phyloP scores from a whole-genome alignment of 169 alveolate species.

The Theileria orientalis region DNA sequence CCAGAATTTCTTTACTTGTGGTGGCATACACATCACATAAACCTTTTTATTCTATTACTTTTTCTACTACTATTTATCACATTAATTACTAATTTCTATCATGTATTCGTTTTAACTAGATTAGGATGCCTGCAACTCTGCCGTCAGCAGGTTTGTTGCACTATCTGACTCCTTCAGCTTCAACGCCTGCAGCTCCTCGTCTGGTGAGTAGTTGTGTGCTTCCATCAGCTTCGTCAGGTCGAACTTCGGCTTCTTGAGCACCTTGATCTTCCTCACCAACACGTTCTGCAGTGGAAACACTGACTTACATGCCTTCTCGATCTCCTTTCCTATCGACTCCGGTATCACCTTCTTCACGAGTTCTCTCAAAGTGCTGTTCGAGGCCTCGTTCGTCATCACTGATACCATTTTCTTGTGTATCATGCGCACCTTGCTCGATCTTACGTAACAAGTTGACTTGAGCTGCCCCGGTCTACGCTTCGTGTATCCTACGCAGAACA shows the following conservation, averaged over 20 bases:
- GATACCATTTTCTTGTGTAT: slow-evolving; percentile 96
- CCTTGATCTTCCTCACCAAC: slow-evolving; percentile 94
- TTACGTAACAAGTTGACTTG: slow-evolving; percentile 96
- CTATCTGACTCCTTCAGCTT: slow-evolving; percentile 56
- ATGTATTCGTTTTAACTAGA: too few species aligned
- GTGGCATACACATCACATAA: too few species aligned
- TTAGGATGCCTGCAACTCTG: slow-evolving; percentile 44
- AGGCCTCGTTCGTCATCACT: slow-evolving; percentile 92
- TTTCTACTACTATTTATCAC: too few species aligned
- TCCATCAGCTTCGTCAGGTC: slow-evolving; percentile 84
- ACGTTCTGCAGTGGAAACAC: slow-evolving; percentile 97
- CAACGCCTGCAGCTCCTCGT: slow-evolving; percentile 33
- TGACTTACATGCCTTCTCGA: slow-evolving; percentile 92
- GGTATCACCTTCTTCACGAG: slow-evolving; percentile 93
- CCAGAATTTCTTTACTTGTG: too few species aligned
- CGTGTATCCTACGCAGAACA: slow-evolving; percentile 97
- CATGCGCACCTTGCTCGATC: slow-evolving; percentile 90
- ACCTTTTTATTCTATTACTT: too few species aligned
- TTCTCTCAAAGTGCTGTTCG: slow-evolving; percentile 90
- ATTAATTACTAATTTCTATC: too few species aligned
- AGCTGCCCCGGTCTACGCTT: slow-evolving; percentile 91
- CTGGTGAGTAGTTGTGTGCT: slow-evolving; percentile 5
- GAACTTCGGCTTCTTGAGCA: slow-evolving; percentile 95
- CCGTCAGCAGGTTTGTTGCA: slow-evolving; percentile 60
- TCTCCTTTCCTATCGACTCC: slow-evolving; percentile 93